Base-by-base conservation (phyloP, 164 flowering plant species). In the Piper longum region DNA sequence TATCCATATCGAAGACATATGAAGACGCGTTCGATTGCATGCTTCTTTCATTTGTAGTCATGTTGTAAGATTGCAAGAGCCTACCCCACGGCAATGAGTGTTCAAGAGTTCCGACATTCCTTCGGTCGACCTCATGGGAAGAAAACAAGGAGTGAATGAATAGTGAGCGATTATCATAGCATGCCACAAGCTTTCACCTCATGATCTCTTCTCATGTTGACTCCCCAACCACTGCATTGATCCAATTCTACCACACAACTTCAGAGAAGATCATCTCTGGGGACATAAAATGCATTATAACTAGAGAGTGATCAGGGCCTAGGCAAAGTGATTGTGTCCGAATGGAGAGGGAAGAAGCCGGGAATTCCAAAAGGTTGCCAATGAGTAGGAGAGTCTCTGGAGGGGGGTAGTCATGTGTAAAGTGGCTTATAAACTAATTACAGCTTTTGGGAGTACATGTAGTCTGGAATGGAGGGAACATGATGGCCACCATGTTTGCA, bases 401-500 rank as follows among this genome's bases (percentile, higher is more conserved):
- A 72, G 73, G 39, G 60, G n/a, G 36, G 36, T 26, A 26, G 36
- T 26, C 36, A 26, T 66, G 69, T 61, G 65, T 61, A 77, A 75
- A 69, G 73, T 64, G 61, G 70, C 66, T 68, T 72, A 69, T 69
- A 72, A 75, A 70, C 65, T 70, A 74, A 72, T 71, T 51, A 16
- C 60, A 62, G 68, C 76, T 66, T 66, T 72, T 73, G 55, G 48
- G 75, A 67, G 66, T 74, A 71, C 70, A 75, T 48, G 68, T 78
- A 59, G 79, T 78, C 74, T 76, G 79, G 77, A 70, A 71, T 61
- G 74, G 73, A 76, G 85, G 86, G 81, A 67, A 78, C 86, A 83
- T 81, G 74, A 79, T 83, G 85, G 79, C 83, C 79, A 77, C 83
- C 83, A 79, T 83, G 85, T 75, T 82, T 78, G 67, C 79, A 75